Percentiles rank a stretch among this genome's conserved stretches.
phyloP scores from a whole-genome alignment of 768 basidiomycete genomes.

The Naematelia encephala region DNA sequence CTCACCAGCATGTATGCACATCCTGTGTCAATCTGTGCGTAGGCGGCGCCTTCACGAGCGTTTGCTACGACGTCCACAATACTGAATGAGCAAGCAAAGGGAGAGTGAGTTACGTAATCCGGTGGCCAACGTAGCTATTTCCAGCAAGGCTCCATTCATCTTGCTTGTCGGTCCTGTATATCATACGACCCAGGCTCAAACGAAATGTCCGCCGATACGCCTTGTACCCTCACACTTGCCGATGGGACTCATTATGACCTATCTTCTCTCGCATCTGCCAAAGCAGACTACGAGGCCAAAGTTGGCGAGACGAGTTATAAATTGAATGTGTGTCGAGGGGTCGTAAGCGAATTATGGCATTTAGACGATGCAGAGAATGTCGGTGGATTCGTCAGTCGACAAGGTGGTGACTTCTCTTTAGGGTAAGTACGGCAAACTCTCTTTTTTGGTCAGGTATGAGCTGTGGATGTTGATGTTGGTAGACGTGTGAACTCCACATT shows the following conservation, averaged over 20 bases:
- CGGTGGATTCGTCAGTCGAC: conserved; percentile 36
- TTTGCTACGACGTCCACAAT: too few relatives aligned
- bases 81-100: too few relatives aligned
- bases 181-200: neutral
- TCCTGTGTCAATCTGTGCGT: too few relatives aligned
- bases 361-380: conserved; percentile 41
- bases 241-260: conserved; percentile 49
- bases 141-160: too few relatives aligned
- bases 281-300: conserved; percentile 30
- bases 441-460: neutral
- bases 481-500: conserved; percentile 63
- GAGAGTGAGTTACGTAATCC: neutral
- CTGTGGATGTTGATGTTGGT: conserved; percentile 49
- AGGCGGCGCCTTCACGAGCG: too few relatives aligned
- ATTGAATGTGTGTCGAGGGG: conserved; percentile 46
- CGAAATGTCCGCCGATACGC: conserved; percentile 8
- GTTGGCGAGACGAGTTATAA: conserved; percentile 40
- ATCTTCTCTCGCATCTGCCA: conserved; percentile 40
- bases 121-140: neutral
- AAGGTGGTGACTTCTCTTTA: conserved; percentile 44
- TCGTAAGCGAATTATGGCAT: conserved; percentile 44
- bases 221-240: conserved; percentile 43
- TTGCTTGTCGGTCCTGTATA: neutral
- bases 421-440: conserved; percentile 29
- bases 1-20: too few relatives aligned